Evolutionary conservation across 768 basidiomycete species (phyloP).

Genomic region (Paxillus ammoniavirescens): DNA sequence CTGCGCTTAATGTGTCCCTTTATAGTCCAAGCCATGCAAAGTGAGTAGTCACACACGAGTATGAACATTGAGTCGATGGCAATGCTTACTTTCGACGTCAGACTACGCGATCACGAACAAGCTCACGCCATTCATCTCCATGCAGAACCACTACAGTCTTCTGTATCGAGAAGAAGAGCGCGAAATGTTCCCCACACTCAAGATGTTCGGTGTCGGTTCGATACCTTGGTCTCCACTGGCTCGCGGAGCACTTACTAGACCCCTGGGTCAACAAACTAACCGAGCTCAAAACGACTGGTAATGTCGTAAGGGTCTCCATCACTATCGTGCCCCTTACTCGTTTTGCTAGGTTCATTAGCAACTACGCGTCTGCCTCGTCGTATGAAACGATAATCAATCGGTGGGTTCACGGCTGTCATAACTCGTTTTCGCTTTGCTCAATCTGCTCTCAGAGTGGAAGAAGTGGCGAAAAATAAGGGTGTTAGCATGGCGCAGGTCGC

Average conservation of each 20-base stretch:
- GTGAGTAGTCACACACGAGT: conserved; percentile 13
- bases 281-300: conserved; percentile 26
- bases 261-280: conserved; percentile 29
- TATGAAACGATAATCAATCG: conserved; percentile 29
- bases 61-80: not conserved
- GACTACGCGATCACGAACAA: conserved; percentile 42
- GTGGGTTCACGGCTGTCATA: conserved; percentile 2
- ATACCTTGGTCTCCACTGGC: conserved; percentile 48
- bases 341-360: conserved; percentile 21
- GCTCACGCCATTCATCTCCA: conserved; percentile 56
- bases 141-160: conserved; percentile 62
- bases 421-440: not conserved
- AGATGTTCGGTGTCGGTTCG: conserved; percentile 43
- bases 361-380: conserved; percentile 22
- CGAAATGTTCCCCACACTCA: conserved; percentile 54
- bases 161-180: conserved; percentile 61
- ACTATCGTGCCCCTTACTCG: conserved; percentile 3
- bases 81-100: conserved; percentile 10
- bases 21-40: conserved; percentile 40
- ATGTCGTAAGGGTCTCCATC: not conserved
- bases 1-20: conserved; percentile 4
- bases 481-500: conserved; percentile 44
- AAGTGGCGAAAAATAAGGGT: conserved; percentile 36
- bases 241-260: conserved; percentile 35
- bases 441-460: conserved; percentile 33